These are phyloP conservation scores for Dioscorea dumetorum DNA, from an alignment of 106 monocot genomes.

Conservation along the genomic window DNA sequence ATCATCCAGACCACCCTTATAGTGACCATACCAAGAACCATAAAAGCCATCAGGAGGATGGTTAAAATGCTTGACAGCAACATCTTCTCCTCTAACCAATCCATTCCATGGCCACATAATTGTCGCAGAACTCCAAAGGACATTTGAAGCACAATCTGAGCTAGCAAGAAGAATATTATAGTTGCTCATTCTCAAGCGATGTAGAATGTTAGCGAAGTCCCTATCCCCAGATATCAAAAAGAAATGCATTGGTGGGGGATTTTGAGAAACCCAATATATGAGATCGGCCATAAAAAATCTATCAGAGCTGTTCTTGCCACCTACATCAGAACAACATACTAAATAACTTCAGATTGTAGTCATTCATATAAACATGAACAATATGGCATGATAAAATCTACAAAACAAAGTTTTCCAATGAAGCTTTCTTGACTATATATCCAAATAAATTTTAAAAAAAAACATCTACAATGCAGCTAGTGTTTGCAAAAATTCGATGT, in stretches of 20 bases:
- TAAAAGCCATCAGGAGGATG: conserved; percentile 85
- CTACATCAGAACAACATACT: conserved; percentile 21
- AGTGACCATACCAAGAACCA: conserved; percentile 91
- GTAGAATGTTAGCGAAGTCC: conserved; percentile 77
- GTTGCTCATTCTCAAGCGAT: conserved; percentile 90
- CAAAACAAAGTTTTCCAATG: too few relatives aligned
- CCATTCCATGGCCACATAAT: conserved; percentile 81
- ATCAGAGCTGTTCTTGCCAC: conserved; percentile 85
- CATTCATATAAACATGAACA: background rate
- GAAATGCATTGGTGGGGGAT: conserved; percentile 93
- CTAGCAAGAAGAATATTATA: conserved; percentile 82
- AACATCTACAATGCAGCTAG: too few relatives aligned
- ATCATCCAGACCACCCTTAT: conserved; percentile 59
- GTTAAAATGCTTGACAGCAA: conserved; percentile 55
- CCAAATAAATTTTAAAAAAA: too few relatives aligned
- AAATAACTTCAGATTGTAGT: background rate
- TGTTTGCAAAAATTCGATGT: too few relatives aligned
- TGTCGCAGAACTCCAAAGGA: conserved; percentile 79
- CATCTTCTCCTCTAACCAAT: conserved; percentile 48
- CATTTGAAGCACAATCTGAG: conserved; percentile 25
- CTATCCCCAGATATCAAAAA: conserved; percentile 88
- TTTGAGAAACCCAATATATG: conserved; percentile 74
- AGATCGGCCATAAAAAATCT: conserved; percentile 74
- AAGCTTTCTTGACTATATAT: too few relatives aligned
- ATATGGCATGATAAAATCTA: too few relatives aligned